These are phyloP conservation scores for Komagataella populi DNA, from an alignment of 805 yeast species.

Conservation along the genomic window DNA sequence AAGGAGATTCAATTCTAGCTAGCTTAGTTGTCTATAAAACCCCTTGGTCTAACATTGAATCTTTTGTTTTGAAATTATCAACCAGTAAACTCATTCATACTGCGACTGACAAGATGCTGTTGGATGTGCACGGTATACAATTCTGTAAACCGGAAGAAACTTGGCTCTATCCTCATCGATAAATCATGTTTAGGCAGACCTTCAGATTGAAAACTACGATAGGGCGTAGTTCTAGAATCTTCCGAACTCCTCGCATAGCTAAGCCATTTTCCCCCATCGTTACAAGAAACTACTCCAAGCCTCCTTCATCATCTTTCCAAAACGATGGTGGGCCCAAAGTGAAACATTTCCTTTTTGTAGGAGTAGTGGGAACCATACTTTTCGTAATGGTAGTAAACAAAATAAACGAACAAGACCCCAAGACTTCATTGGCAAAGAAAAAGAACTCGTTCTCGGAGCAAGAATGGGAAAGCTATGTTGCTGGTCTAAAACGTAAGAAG, in stretches of 20 bases:
- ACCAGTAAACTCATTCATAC: too few species aligned
- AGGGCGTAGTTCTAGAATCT: background rate
- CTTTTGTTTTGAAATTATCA: too few species aligned
- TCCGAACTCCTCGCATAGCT: background rate
- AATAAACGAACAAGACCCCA: slow-evolving; percentile 17
- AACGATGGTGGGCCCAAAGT: slow-evolving; percentile 22
- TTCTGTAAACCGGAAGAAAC: background rate
- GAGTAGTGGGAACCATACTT: slow-evolving; percentile 29
- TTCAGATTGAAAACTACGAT: background rate
- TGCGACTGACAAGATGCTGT: background rate
- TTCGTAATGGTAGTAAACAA: slow-evolving; percentile 17
- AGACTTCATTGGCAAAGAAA: slow-evolving; percentile 13
- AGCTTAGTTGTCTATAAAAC: background rate
- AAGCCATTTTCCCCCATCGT: background rate
- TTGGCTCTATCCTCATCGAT: background rate
- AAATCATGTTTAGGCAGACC: background rate
- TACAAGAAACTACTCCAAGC: background rate
- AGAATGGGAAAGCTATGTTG: slow-evolving; percentile 30
- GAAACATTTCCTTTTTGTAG: slow-evolving; percentile 25
- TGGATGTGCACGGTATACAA: background rate
- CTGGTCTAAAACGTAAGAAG: slow-evolving; percentile 16
- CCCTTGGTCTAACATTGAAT: background rate
- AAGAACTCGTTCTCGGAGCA: slow-evolving; percentile 30
- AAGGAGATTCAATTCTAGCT: background rate
- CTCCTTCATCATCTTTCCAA: background rate